phyloP scores from a whole-genome alignment of 805 yeast genomes.

The Ogataea methanolica region DNA sequence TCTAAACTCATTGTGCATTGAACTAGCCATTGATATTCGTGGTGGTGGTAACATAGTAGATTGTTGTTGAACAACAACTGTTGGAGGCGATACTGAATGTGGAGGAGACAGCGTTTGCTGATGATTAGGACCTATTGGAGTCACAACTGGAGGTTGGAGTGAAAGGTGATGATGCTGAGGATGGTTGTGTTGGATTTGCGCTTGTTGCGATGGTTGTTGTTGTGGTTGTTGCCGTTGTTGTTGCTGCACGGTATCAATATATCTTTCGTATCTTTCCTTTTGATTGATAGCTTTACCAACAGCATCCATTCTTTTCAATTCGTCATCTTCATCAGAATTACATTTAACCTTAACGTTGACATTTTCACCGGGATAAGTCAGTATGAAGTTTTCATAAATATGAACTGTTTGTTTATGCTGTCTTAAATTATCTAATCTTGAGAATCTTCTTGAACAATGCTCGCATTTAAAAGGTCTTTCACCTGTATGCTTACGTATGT shows the following conservation, averaged over 20 bases:
- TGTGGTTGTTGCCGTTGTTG: not conserved
- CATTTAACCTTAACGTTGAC: slow-evolving; percentile 26
- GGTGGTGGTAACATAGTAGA: slow-evolving; percentile 30
- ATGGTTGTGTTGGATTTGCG: slow-evolving; percentile 1
- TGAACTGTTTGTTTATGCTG: slow-evolving; percentile 90
- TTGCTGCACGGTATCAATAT: not conserved
- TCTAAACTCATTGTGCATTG: slow-evolving; percentile 21
- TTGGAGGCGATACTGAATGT: slow-evolving; percentile 8
- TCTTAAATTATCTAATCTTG: slow-evolving; percentile 80
- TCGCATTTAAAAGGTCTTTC: slow-evolving; percentile 90
- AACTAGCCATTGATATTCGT: slow-evolving; percentile 15
- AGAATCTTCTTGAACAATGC: slow-evolving; percentile 72
- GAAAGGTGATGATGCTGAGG: slow-evolving; percentile 1
- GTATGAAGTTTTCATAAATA: slow-evolving; percentile 40
- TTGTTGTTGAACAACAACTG: slow-evolving; percentile 17
- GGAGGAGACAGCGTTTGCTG: slow-evolving; percentile 12
- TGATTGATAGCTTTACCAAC: not conserved
- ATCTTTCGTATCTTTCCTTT: not conserved
- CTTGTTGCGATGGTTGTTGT: not conserved
- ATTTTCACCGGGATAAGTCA: slow-evolving; percentile 31
- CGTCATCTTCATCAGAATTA: slow-evolving; percentile 2
- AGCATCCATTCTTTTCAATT: not conserved
- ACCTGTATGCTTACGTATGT: slow-evolving; percentile 90
- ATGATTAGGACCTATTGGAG: slow-evolving; percentile 2
- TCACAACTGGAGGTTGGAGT: slow-evolving; percentile 4